A percentile compares a stretch with the other conserved stretches of the same genome.
phyloP scores from a whole-genome alignment of 2,329 filamentous ascomycete species.

The Diaporthe ilicicola region DNA sequence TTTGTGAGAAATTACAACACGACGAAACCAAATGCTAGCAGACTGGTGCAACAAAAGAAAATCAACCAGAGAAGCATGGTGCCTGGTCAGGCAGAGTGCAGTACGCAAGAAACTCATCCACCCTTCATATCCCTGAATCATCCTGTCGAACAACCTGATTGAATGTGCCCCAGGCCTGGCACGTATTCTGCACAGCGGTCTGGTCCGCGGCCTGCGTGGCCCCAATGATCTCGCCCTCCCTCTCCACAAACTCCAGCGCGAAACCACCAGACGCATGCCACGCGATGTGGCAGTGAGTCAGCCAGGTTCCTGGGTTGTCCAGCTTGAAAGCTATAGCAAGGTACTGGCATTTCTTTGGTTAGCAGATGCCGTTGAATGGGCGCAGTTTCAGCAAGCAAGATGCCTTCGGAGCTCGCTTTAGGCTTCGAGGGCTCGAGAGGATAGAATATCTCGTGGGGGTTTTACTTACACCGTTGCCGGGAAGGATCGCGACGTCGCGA shows the following conservation, averaged over 20 bases:
- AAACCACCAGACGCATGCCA: conserved; percentile 47
- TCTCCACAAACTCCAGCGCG: conserved; percentile 47
- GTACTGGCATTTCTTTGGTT: conserved; percentile 35
- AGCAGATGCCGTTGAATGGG: not conserved
- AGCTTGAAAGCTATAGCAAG: conserved; percentile 45
- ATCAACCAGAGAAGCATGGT: not conserved
- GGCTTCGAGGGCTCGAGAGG: not conserved
- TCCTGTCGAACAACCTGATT: conserved; percentile 28
- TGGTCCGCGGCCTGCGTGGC: conserved; percentile 11
- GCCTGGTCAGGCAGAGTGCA: no score
- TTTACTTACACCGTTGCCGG: conserved; percentile 29
- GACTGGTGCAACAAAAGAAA: not conserved
- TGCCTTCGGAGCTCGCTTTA: not conserved
- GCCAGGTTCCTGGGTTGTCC: conserved; percentile 46
- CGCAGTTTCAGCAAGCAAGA: no score
- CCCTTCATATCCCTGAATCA: conserved; percentile 37
- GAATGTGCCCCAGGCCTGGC: conserved; percentile 35
- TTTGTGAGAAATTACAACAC: not conserved
- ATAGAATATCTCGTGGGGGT: not conserved
- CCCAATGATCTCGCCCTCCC: conserved; percentile 34
- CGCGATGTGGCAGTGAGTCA: conserved; percentile 42
- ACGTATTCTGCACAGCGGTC: conserved; percentile 35
- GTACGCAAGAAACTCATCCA: not conserved
- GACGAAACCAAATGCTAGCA: not conserved
- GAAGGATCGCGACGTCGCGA: conserved; percentile 48